Evolutionary conservation across 169 alveolate genomes (phyloP).

Genomic region (Plasmodium vivax): DNA sequence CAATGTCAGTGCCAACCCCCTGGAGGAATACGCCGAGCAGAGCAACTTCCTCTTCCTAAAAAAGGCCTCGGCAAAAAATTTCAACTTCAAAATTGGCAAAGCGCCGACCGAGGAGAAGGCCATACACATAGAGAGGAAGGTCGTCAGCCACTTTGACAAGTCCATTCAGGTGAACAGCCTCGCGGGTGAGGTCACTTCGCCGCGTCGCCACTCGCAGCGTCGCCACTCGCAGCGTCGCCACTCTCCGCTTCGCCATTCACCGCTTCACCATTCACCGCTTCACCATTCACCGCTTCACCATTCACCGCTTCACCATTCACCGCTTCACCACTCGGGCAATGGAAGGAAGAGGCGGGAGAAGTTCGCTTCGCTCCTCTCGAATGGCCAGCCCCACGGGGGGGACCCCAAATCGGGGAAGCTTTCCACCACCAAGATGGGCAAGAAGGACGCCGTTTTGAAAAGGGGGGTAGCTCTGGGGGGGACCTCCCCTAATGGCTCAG

Average conservation of each 20-base stretch:
- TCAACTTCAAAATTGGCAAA: constrained; percentile 43
- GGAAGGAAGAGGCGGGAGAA: neutral
- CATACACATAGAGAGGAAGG: constrained; percentile 19
- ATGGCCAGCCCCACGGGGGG: neutral
- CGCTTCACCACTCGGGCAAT: neutral
- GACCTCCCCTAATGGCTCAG: neutral
- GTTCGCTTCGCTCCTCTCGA: neutral
- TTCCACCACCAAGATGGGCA: neutral
- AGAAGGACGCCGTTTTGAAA: neutral
- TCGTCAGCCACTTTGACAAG: constrained; percentile 27
- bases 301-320: too few species aligned
- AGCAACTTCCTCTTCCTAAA: constrained; percentile 26
- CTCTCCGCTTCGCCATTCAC: too few species aligned
- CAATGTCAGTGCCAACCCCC: neutral
- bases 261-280: neutral
- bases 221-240: too few species aligned
- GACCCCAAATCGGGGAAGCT: neutral
- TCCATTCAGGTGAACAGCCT: constrained; percentile 58
- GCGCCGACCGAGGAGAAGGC: neutral
- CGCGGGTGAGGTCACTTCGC: neutral
- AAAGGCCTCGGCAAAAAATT: constrained; percentile 33
- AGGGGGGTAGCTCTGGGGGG: neutral
- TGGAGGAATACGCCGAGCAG: constrained; percentile 27
- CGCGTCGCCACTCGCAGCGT: neutral
- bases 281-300: neutral